Evolutionary conservation across 306 rosid species (phyloP).

Genomic region (Spatholobus suberectus): DNA sequence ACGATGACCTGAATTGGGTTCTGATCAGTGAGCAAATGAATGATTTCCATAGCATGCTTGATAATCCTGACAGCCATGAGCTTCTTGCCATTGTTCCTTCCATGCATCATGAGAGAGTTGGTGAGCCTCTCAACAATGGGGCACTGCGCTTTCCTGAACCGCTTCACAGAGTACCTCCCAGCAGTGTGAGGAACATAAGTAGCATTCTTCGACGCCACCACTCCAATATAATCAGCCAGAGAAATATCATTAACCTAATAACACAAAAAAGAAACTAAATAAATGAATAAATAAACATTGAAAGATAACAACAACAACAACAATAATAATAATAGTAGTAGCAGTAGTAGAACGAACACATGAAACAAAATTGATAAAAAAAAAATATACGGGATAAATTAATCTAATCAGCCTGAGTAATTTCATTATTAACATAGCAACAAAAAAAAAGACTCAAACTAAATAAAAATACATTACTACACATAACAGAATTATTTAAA

Average conservation of each 20-base stretch:
- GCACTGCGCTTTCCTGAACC: slow-evolving; percentile 73
- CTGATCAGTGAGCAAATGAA: slow-evolving; percentile 65
- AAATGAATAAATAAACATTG: too few species aligned
- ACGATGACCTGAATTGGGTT: slow-evolving; percentile 70
- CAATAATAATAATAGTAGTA: too few species aligned
- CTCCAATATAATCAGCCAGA: slow-evolving; percentile 63
- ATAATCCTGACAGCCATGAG: slow-evolving; percentile 65
- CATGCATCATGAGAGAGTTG: slow-evolving; percentile 76
- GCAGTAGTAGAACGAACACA: not conserved
- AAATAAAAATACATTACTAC: too few species aligned
- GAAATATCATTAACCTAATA: slow-evolving; percentile 56
- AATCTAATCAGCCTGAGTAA: not conserved
- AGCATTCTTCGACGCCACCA: slow-evolving; percentile 57
- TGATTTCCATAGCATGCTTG: slow-evolving; percentile 70
- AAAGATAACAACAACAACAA: too few species aligned
- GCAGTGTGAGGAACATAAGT: slow-evolving; percentile 78
- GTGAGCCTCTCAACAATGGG: slow-evolving; percentile 76
- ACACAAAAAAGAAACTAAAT: too few species aligned
- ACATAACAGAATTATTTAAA: too few species aligned
- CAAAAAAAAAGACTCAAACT: not conserved
- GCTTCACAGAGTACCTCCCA: slow-evolving; percentile 64
- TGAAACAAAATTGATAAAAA: not conserved
- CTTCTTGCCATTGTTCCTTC: slow-evolving; percentile 72
- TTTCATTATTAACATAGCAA: not conserved
- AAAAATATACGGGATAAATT: not conserved